These are phyloP conservation scores for Laguncularia racemosa DNA, from an alignment of 345 rosid species.

Conservation along the genomic window DNA sequence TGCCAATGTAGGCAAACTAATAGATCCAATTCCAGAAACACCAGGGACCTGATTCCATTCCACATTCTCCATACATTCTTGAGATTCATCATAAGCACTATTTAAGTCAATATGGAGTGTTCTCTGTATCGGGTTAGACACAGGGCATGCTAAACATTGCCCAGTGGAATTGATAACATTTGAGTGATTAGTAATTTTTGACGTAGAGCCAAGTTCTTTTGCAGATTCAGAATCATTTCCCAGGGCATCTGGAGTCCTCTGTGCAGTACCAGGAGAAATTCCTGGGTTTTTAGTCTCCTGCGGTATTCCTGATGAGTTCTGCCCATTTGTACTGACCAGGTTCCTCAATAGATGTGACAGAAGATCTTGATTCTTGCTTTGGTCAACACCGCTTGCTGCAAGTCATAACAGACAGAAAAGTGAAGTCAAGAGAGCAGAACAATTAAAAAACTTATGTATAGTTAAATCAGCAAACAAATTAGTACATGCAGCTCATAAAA, in stretches of 20 bases:
- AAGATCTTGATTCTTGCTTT: constrained; percentile 46
- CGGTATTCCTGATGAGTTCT: constrained; percentile 33
- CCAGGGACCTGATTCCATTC: constrained; percentile 24
- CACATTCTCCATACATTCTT: constrained; percentile 30
- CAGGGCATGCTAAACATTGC: neutral
- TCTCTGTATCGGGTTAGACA: too few species aligned
- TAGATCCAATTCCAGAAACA: constrained; percentile 20
- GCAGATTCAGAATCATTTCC: constrained; percentile 19
- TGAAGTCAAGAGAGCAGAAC: neutral
- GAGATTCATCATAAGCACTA: constrained; percentile 40
- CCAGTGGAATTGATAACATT: constrained; percentile 5
- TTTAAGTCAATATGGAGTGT: constrained; percentile 40
- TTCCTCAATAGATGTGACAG: constrained; percentile 52
- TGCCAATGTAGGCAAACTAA: constrained; percentile 25
- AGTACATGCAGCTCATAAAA: neutral
- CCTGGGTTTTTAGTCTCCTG: constrained; percentile 34
- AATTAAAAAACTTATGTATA: too few species aligned
- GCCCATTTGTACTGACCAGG: constrained; percentile 34
- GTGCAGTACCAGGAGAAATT: constrained; percentile 21
- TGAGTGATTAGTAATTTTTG: neutral
- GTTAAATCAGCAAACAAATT: neutral
- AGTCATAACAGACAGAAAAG: constrained; percentile 3
- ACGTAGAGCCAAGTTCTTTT: constrained; percentile 22
- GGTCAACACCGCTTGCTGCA: constrained; percentile 51
- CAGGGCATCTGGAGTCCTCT: constrained; percentile 15